These are phyloP conservation scores for Scopulariopsis brevicaulis DNA, from an alignment of 2,329 filamentous ascomycete genomes.

Conservation along the genomic window DNA sequence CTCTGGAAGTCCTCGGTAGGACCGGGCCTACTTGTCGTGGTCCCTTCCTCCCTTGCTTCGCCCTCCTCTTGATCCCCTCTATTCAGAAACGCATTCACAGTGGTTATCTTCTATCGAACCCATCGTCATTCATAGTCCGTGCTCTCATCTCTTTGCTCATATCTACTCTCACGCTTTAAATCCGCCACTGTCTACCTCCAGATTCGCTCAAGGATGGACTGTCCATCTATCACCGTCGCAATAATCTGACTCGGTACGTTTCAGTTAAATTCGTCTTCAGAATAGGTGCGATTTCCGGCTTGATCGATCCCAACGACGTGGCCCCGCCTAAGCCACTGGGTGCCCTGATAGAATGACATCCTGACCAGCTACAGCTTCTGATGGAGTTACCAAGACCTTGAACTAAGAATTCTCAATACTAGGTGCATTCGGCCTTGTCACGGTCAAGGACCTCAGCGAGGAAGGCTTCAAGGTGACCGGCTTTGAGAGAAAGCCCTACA, in stretches of 20 bases:
- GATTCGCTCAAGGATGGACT: background rate
- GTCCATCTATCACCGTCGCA: conserved; percentile 9
- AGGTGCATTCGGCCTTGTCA: conserved; percentile 24
- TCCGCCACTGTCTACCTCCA: background rate
- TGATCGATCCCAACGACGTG: too few species aligned
- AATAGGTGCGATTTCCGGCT: too few species aligned
- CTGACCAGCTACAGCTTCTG: background rate
- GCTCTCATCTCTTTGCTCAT: too few species aligned
- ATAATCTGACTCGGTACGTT: conserved; percentile 16
- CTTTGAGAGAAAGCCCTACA: conserved; percentile 26
- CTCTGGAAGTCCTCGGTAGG: too few species aligned
- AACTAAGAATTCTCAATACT: background rate
- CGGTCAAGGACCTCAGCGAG: conserved; percentile 29
- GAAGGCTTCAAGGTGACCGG: conserved; percentile 30
- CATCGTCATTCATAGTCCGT: too few species aligned
- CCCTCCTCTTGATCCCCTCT: too few species aligned
- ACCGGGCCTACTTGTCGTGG: too few species aligned
- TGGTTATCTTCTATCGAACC: too few species aligned
- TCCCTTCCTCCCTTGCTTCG: too few species aligned
- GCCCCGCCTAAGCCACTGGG: background rate
- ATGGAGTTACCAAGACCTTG: background rate
- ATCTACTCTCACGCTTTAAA: background rate
- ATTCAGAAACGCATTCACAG: too few species aligned
- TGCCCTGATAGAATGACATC: background rate
- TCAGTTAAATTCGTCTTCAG: background rate